Evolutionary conservation across 2,329 filamentous ascomycete species (phyloP).

Genomic region (Penicillium sp.): DNA sequence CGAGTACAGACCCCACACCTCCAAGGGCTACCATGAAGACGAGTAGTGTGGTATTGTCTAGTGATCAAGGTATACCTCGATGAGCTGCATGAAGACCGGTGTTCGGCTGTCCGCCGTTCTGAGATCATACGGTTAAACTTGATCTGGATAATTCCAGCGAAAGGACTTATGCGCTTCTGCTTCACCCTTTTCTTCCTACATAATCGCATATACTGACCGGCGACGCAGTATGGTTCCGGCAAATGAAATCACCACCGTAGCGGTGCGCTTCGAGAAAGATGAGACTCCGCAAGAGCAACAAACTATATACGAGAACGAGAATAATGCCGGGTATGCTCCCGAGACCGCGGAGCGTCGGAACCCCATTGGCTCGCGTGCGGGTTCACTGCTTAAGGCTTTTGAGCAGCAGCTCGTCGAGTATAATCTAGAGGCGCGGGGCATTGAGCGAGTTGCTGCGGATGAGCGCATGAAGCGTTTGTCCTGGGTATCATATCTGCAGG

Average conservation of each 20-base stretch:
- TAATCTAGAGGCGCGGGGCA: constrained; percentile 56
- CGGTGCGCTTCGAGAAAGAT: constrained; percentile 23
- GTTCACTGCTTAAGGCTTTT: constrained; percentile 32
- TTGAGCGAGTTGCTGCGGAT: constrained; percentile 53
- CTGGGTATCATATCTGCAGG: constrained; percentile 53
- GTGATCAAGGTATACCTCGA: constrained; percentile 41
- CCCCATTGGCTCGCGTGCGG: constrained; percentile 26
- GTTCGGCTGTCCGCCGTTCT: constrained; percentile 38
- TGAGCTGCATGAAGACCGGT: constrained; percentile 42
- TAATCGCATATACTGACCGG: constrained; percentile 19
- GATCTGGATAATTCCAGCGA: constrained; percentile 46
- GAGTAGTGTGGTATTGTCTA: constrained; percentile 38
- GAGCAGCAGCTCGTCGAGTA: constrained; percentile 42
- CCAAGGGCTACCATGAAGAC: constrained; percentile 34
- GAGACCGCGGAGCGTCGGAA: constrained; percentile 13
- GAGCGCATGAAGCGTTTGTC: constrained; percentile 52
- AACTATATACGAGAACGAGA: constrained; percentile 15
- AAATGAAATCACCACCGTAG: constrained; percentile 29
- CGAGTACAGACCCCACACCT: constrained; percentile 29
- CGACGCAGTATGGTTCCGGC: constrained; percentile 32
- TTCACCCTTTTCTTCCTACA: constrained; percentile 7
- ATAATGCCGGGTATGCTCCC: constrained; percentile 11
- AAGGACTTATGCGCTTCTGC: constrained; percentile 41
- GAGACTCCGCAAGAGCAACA: constrained; percentile 11
- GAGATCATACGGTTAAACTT: constrained; percentile 46